Evolutionary conservation across 2,329 filamentous ascomycete species (phyloP).

Genomic region (Byssothecium circinans): DNA sequence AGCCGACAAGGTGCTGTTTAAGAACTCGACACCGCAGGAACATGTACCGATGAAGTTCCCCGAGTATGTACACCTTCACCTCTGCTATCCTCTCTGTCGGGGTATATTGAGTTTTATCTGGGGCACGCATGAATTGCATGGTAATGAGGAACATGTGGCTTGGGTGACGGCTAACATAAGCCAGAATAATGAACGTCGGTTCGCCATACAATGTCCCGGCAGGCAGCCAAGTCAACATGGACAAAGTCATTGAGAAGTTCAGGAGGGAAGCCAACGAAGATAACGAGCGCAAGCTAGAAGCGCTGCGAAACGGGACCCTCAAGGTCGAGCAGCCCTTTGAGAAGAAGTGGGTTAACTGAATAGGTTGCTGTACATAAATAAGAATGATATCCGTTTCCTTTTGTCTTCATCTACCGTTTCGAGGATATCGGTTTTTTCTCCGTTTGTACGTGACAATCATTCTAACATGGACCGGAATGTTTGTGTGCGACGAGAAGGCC

Average conservation of each 20-base stretch:
- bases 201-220: slow-evolving; percentile 66
- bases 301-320: slow-evolving; percentile 35
- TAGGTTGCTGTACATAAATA: slow-evolving; percentile 4
- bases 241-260: slow-evolving; percentile 64
- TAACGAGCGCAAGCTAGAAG: slow-evolving; percentile 58
- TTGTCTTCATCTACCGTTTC: background rate
- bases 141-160: no score
- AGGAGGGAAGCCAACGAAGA: slow-evolving; percentile 58
- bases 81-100: no score
- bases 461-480: background rate
- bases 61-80: slow-evolving; percentile 60
- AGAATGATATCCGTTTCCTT: slow-evolving; percentile 6
- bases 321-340: slow-evolving; percentile 38
- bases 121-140: no score
- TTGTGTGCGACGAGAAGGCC: background rate
- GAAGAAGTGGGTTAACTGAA: slow-evolving; percentile 1
- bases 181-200: slow-evolving; percentile 63
- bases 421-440: no score
- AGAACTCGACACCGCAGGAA: slow-evolving; percentile 49
- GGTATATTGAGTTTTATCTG: no score
- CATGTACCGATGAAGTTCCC: slow-evolving; percentile 61
- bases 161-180: slow-evolving; percentile 15
- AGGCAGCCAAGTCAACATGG: slow-evolving; percentile 62
- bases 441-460: background rate
- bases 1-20: slow-evolving; percentile 62